Evolutionary conservation across 2,329 filamentous ascomycete species (phyloP).

Genomic region (Nannizzia gypsea): DNA sequence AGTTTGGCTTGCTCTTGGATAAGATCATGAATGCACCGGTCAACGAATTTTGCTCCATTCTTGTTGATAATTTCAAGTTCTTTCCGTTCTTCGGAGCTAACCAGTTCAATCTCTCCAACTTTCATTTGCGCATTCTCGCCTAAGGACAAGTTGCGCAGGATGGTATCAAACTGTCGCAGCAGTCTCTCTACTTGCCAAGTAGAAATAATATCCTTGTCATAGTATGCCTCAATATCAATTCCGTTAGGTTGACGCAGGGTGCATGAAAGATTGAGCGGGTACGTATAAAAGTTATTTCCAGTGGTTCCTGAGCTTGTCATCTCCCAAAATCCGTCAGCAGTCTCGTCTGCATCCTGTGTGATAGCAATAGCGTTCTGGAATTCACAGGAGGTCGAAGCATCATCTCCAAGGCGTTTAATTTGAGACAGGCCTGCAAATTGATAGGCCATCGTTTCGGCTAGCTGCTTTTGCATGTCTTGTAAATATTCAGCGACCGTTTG

Average conservation of each 20-base stretch:
- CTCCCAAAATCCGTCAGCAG: constrained; percentile 12
- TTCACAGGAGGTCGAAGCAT: constrained; percentile 28
- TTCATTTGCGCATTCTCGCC: constrained; percentile 5
- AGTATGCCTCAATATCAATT: constrained; percentile 13
- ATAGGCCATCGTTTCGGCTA: constrained; percentile 44
- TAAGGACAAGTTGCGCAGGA: constrained; percentile 10
- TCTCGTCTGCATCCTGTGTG: constrained; percentile 16
- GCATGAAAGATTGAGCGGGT: constrained; percentile 13
- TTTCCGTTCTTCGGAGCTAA: constrained; percentile 6
- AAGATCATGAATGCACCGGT: constrained; percentile 17
- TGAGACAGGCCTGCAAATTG: constrained; percentile 44
- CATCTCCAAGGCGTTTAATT: constrained; percentile 40
- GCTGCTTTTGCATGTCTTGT: constrained; percentile 42
- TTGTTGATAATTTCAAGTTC: constrained; percentile 8
- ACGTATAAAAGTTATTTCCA: constrained; percentile 13
- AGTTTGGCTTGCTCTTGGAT: constrained; percentile 12
- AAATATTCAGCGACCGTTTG: constrained; percentile 38
- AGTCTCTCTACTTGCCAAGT: constrained; percentile 14
- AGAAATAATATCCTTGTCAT: constrained; percentile 12
- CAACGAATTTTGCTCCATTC: constrained; percentile 13
- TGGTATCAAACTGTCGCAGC: constrained; percentile 13
- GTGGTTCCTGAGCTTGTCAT: constrained; percentile 9
- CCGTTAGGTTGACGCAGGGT: constrained; percentile 7
- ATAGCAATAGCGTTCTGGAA: constrained; percentile 32
- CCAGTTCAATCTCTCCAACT: constrained; percentile 10